Percentiles rank a stretch among this genome's conserved stretches.
phyloP scores from a whole-genome alignment of 352 stramenopile species.

The Phytopythium chamaehyphon region DNA sequence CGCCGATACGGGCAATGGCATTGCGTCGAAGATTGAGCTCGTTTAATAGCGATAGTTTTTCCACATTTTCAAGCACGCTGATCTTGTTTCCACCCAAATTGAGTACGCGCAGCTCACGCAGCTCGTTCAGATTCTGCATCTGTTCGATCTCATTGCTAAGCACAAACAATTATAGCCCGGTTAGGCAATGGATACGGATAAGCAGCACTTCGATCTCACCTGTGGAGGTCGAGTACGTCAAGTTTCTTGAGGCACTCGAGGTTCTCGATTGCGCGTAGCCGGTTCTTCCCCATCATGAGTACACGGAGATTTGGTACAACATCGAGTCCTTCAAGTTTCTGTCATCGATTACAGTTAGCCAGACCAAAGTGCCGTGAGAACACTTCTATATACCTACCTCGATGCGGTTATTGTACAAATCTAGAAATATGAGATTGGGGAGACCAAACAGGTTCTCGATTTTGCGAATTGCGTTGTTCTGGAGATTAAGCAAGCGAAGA shows the following conservation, averaged over 20 bases:
- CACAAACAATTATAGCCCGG: too few species aligned
- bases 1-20: slow-evolving; percentile 47
- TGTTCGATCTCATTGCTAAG: slow-evolving; percentile 83
- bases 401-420: slow-evolving; percentile 92
- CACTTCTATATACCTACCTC: too few species aligned
- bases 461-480: slow-evolving; percentile 87
- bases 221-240: slow-evolving; percentile 92
- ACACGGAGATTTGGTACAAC: slow-evolving; percentile 83
- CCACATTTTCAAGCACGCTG: slow-evolving; percentile 68
- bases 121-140: slow-evolving; percentile 84
- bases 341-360: too few species aligned
- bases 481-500: slow-evolving; percentile 87
- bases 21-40: slow-evolving; percentile 91
- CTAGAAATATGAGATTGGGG: slow-evolving; percentile 90
- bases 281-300: slow-evolving; percentile 92
- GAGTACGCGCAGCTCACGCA: slow-evolving; percentile 86
- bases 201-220: slow-evolving; percentile 15
- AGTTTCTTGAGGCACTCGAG: slow-evolving; percentile 82
- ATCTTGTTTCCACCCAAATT: slow-evolving; percentile 89
- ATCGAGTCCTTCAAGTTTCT: slow-evolving; percentile 79
- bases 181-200: too few species aligned
- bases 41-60: slow-evolving; percentile 75
- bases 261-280: slow-evolving; percentile 77
- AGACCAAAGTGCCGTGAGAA: too few species aligned
- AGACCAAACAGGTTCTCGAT: slow-evolving; percentile 86